Evolutionary conservation across 208 protist species (phyloP).

Genomic region (Polymyxa betae): DNA sequence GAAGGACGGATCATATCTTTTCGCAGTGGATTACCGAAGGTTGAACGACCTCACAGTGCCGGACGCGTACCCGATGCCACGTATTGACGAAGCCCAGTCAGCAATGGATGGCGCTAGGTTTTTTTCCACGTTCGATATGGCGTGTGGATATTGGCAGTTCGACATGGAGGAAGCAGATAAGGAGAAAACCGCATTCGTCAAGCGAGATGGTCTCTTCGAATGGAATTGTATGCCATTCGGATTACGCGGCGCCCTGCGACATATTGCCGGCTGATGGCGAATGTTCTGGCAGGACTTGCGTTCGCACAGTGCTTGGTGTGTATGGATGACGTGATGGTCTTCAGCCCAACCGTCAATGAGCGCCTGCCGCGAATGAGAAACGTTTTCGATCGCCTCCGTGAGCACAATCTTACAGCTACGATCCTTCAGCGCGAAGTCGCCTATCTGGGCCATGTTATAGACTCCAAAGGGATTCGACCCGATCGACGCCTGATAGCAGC

Average conservation of each 20-base stretch:
- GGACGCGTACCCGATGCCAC: slow-evolving; percentile 42
- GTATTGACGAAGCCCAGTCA: slow-evolving; percentile 13
- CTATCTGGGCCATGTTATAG: slow-evolving; percentile 28
- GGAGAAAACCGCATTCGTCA: slow-evolving; percentile 55
- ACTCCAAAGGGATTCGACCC: neutral
- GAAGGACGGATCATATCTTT: neutral
- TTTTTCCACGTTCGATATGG: slow-evolving; percentile 35
- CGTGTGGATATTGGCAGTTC: slow-evolving; percentile 50
- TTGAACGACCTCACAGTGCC: slow-evolving; percentile 12
- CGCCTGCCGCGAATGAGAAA: slow-evolving; percentile 41
- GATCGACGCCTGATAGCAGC: neutral
- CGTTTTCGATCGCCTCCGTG: slow-evolving; percentile 52
- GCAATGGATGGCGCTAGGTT: neutral
- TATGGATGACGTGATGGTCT: slow-evolving; percentile 59
- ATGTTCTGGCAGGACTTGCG: neutral
- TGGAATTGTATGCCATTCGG: slow-evolving; percentile 36
- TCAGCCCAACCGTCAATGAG: neutral
- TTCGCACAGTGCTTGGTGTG: slow-evolving; percentile 18
- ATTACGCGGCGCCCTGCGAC: slow-evolving; percentile 44
- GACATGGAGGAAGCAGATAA: slow-evolving; percentile 8
- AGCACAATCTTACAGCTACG: neutral
- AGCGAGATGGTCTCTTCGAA: no score
- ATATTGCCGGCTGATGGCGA: slow-evolving; percentile 54
- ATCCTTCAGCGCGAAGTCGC: slow-evolving; percentile 9
- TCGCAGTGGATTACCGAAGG: neutral